Percentiles rank a stretch among this genome's conserved stretches.
Evolutionary conservation across 805 yeast species (phyloP).

Genomic region (Metschnikowia koreensis): DNA sequence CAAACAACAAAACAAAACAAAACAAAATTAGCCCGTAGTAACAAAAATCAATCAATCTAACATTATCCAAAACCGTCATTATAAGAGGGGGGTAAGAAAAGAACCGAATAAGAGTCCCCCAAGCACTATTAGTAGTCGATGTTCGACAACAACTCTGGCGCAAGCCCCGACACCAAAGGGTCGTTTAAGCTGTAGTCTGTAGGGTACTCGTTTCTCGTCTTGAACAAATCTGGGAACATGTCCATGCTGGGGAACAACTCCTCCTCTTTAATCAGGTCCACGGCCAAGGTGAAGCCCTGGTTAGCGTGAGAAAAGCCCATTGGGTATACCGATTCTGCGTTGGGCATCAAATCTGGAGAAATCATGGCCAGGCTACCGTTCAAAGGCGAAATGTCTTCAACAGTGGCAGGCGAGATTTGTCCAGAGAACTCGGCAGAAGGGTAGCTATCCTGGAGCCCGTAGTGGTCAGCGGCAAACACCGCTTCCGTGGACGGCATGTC

Average conservation of each 20-base stretch:
- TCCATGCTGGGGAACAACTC: conserved; percentile 12
- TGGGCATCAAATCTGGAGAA: conserved; percentile 4
- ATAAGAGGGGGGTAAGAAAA: background rate
- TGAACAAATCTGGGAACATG: conserved; percentile 8
- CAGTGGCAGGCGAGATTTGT: conserved; percentile 8
- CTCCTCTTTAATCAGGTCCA: conserved; percentile 7
- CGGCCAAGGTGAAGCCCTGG: conserved; percentile 3
- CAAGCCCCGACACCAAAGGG: conserved; percentile 11
- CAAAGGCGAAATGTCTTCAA: conserved; percentile 5
- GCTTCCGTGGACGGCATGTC: conserved; percentile 8
- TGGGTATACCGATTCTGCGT: conserved; percentile 1
- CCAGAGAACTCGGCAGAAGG: background rate
- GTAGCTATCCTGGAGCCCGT: conserved; percentile 2
- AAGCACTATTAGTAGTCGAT: conserved; percentile 1
- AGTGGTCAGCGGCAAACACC: conserved; percentile 6
- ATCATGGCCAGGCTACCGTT: conserved; percentile 2
- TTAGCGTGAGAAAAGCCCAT: conserved; percentile 2
- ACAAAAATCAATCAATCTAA: background rate
- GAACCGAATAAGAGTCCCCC: background rate
- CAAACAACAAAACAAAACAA: background rate
- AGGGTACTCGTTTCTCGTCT: conserved; percentile 6
- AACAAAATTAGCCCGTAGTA: background rate
- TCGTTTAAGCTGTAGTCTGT: conserved; percentile 11
- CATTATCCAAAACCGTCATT: conserved; percentile 1
- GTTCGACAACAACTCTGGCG: conserved; percentile 8